These are phyloP conservation scores for Acorus calamus DNA, from an alignment of 106 monocot species.

Conservation along the genomic window DNA sequence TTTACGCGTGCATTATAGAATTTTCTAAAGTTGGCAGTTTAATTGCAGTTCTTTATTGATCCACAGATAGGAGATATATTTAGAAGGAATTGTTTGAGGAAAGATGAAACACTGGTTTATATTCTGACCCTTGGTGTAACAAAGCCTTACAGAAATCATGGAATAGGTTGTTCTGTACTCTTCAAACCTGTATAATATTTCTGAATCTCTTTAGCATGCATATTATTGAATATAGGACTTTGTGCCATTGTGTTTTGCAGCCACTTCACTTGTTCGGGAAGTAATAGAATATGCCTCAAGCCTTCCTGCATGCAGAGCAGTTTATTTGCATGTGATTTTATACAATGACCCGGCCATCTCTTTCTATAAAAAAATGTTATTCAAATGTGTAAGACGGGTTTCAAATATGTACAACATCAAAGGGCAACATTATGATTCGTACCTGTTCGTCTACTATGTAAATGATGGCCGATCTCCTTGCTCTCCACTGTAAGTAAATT, in stretches of 20 bases:
- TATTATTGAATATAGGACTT: constrained; percentile 6
- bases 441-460: constrained; percentile 79
- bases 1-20: too few species aligned
- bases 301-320: constrained; percentile 55
- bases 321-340: constrained; percentile 93
- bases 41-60: constrained; percentile 4
- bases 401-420: constrained; percentile 80
- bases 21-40: constrained; percentile 2
- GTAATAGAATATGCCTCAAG: constrained; percentile 87
- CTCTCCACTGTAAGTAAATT: constrained; percentile 71
- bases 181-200: background rate
- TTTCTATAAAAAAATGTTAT: constrained; percentile 87
- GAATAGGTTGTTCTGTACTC: constrained; percentile 58
- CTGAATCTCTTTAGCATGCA: background rate
- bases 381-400: constrained; percentile 71
- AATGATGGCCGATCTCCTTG: constrained; percentile 75
- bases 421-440: constrained; percentile 86
- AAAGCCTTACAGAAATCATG: constrained; percentile 69
- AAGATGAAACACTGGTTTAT: constrained; percentile 71
- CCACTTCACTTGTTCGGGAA: constrained; percentile 72
- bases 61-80: constrained; percentile 70
- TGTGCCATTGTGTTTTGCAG: constrained; percentile 25
- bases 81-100: constrained; percentile 51
- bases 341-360: constrained; percentile 86
- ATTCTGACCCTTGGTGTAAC: constrained; percentile 95